These are phyloP conservation scores for Boletus vinaceobasis DNA, from an alignment of 768 basidiomycete species.

Conservation along the genomic window DNA sequence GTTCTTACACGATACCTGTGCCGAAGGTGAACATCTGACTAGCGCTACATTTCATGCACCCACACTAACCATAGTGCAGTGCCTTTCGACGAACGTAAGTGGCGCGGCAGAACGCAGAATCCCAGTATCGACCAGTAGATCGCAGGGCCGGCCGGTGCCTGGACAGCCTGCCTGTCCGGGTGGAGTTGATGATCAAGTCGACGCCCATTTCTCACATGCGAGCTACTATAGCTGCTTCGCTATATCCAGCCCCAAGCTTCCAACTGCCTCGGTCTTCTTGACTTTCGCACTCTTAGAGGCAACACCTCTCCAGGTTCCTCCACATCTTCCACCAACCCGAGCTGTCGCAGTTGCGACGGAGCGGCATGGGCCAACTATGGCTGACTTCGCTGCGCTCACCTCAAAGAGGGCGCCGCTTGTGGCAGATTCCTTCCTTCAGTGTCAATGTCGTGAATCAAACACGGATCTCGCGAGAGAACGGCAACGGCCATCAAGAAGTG, in stretches of 20 bases:
- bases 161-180: neutral
- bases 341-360: slow-evolving; percentile 42
- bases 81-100: slow-evolving; percentile 26
- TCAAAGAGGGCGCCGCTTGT: slow-evolving; percentile 47
- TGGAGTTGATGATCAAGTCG: slow-evolving; percentile 10
- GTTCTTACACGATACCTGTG: slow-evolving; percentile 35
- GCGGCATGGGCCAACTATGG: slow-evolving; percentile 50
- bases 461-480: slow-evolving; percentile 31
- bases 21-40: slow-evolving; percentile 28
- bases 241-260: slow-evolving; percentile 35
- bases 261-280: slow-evolving; percentile 48
- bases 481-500: slow-evolving; percentile 34
- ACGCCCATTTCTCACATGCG: slow-evolving; percentile 9
- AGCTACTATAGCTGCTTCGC: slow-evolving; percentile 21
- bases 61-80: slow-evolving; percentile 24
- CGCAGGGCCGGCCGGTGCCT: slow-evolving; percentile 18
- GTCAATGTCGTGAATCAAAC: slow-evolving; percentile 27
- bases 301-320: slow-evolving; percentile 41
- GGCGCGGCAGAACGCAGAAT: slow-evolving; percentile 15
- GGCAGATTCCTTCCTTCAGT: slow-evolving; percentile 38
- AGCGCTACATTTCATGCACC: neutral
- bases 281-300: slow-evolving; percentile 52
- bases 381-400: slow-evolving; percentile 46
- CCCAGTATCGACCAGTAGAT: slow-evolving; percentile 20
- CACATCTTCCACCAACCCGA: slow-evolving; percentile 50